Conservation (phyloP, 2,329 filamentous ascomycete genomes). For the Aspergillus texensis region DNA sequence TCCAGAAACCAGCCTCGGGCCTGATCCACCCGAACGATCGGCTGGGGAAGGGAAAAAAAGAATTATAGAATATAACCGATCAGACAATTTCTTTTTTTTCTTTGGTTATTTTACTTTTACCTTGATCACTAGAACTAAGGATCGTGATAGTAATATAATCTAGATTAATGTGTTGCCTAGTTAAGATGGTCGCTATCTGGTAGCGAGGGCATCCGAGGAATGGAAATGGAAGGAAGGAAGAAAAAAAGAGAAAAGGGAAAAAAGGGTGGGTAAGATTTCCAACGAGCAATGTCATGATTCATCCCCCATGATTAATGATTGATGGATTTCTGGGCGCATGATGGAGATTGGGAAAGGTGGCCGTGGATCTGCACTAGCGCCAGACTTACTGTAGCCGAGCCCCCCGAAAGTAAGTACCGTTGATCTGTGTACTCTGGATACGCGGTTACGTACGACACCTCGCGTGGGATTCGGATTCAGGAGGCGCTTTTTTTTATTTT, state of each 20-base stretch:
- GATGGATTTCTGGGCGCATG: slow-evolving; percentile 13
- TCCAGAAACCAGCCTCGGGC: neutral
- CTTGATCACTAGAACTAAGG: too few relatives aligned
- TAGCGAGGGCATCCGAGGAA: neutral
- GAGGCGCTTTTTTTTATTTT: neutral
- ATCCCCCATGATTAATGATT: slow-evolving; percentile 22
- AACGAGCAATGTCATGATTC: neutral
- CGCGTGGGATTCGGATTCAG: slow-evolving; percentile 3
- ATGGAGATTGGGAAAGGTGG: slow-evolving; percentile 23
- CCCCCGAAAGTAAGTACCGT: slow-evolving; percentile 19
- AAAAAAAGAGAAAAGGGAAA: neutral
- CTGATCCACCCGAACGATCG: slow-evolving; percentile 18
- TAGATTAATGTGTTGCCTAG: neutral
- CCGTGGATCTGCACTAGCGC: slow-evolving; percentile 30
- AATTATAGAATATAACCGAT: too few relatives aligned
- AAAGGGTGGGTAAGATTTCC: neutral
- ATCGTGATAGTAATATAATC: too few relatives aligned
- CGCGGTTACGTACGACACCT: slow-evolving; percentile 13
- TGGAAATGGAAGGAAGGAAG: neutral
- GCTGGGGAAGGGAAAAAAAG: slow-evolving; percentile 4
- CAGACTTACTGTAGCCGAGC: slow-evolving; percentile 25
- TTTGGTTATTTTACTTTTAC: neutral
- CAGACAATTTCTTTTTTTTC: neutral
- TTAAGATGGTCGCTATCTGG: neutral
- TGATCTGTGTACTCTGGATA: slow-evolving; percentile 17